Percentiles rank a stretch among this genome's conserved stretches.
phyloP scores from a whole-genome alignment of 2,329 filamentous ascomycete species.

The Hortaea werneckii region DNA sequence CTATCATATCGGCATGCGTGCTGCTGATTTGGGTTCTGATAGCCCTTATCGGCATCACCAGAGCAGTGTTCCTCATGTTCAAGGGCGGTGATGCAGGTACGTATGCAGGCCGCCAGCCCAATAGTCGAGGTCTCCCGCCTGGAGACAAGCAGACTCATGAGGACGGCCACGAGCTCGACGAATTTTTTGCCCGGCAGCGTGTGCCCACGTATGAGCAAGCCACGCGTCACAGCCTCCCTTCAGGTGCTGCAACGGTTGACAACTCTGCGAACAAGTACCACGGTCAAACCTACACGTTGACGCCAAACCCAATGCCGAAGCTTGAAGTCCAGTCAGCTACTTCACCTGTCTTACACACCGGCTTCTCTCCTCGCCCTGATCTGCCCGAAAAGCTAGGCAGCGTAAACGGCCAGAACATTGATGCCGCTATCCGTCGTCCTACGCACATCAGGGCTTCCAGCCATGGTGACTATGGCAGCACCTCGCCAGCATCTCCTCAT shows the following conservation, averaged over 20 bases:
- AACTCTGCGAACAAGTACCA: conserved; percentile 33
- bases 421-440: conserved; percentile 32
- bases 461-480: conserved; percentile 33
- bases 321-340: conserved; percentile 26
- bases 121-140: background rate
- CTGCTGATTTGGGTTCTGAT: conserved; percentile 70
- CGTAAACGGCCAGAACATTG: conserved; percentile 33
- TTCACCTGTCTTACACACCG: conserved; percentile 20
- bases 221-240: conserved; percentile 4
- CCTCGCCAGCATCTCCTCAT: conserved; percentile 30
- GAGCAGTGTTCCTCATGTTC: conserved; percentile 53
- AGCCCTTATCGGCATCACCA: conserved; percentile 60
- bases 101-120: conserved; percentile 6
- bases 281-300: conserved; percentile 37
- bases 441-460: conserved; percentile 36
- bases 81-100: conserved; percentile 31
- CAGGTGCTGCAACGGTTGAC: conserved; percentile 18
- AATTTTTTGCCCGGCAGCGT: conserved; percentile 6
- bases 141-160: background rate
- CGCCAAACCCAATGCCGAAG: conserved; percentile 33
- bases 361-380: conserved; percentile 13
- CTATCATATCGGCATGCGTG: conserved; percentile 66
- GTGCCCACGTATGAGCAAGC: conserved; percentile 32
- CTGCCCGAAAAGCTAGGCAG: conserved; percentile 32
- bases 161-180: conserved; percentile 13